A percentile compares a stretch with the other conserved stretches of the same genome.
Conservation (phyloP, 225 moss, liverwort and hornwort genomes). For the Thuidium tamariscinum region DNA sequence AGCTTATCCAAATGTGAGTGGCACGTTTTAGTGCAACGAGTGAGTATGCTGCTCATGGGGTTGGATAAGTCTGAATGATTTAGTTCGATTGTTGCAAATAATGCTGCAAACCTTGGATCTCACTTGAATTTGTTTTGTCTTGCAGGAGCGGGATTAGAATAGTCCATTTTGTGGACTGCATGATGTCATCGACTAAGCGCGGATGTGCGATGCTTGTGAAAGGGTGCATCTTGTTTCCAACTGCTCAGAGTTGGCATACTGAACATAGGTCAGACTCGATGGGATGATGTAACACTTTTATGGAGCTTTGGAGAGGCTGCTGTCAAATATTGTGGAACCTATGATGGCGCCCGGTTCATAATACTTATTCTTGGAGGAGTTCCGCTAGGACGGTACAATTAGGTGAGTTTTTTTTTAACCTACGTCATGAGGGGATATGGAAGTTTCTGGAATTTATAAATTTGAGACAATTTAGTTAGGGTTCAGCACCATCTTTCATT, state of each 20-base stretch:
- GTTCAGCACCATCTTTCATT: too few species aligned
- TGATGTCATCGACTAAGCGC: not conserved
- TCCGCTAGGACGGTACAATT: not conserved
- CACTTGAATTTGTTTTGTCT: not conserved
- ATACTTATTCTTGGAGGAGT: not conserved
- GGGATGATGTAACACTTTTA: not conserved
- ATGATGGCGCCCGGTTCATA: not conserved
- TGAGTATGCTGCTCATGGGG: not conserved
- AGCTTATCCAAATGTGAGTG: not conserved
- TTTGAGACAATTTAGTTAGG: not conserved
- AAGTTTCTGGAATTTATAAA: not conserved
- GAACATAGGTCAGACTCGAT: not conserved
- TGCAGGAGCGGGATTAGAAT: slow-evolving; percentile 4
- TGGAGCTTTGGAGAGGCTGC: not conserved
- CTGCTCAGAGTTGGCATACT: not conserved
- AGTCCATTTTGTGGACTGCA: not conserved
- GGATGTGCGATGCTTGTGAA: not conserved
- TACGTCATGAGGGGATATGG: not conserved
- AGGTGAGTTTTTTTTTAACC: not conserved
- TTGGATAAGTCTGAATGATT: not conserved
- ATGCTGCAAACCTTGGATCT: not conserved
- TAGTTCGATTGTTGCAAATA: not conserved
- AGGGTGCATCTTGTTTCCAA: not conserved
- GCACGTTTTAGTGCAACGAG: not conserved
- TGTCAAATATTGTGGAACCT: not conserved